Conservation (phyloP, 2,329 filamentous ascomycete species). For the Pseudophaeomoniella oleicola region DNA sequence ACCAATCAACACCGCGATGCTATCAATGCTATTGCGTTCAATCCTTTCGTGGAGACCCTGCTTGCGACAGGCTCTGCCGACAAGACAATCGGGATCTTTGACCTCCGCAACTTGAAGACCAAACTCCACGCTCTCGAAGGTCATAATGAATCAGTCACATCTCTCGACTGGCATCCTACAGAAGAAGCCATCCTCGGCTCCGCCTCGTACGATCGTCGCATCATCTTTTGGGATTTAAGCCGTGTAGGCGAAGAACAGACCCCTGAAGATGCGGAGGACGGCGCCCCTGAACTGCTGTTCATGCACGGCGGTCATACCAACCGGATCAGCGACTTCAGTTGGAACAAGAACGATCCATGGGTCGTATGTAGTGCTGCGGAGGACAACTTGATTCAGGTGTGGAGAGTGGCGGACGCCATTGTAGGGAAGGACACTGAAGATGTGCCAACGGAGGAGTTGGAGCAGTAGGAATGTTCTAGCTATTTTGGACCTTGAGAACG, state of each 20-base stretch:
- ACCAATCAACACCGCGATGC: constrained; percentile 72
- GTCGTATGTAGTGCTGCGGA: constrained; percentile 89
- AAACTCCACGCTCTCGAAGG: constrained; percentile 84
- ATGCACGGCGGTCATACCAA: constrained; percentile 99
- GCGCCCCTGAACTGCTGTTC: constrained; percentile 89
- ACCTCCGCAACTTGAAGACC: constrained; percentile 76
- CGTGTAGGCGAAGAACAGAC: constrained; percentile 87
- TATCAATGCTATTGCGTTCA: constrained; percentile 92
- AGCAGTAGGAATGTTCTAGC: constrained; percentile 24
- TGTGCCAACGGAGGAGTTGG: constrained; percentile 62
- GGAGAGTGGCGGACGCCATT: constrained; percentile 73
- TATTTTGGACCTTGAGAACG: no score
- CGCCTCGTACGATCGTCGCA: constrained; percentile 79
- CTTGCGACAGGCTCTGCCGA: constrained; percentile 89
- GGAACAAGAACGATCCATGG: constrained; percentile 96
- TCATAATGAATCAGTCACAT: constrained; percentile 80
- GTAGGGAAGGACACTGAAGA: constrained; percentile 59
- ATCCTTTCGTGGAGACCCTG: constrained; percentile 76
- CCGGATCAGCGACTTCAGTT: constrained; percentile 89
- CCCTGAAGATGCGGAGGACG: constrained; percentile 88
- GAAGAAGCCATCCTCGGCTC: constrained; percentile 82
- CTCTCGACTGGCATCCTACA: constrained; percentile 84
- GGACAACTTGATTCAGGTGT: constrained; percentile 92
- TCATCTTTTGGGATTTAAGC: constrained; percentile 94
- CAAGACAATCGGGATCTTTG: constrained; percentile 91